Conservation (phyloP, 495 filamentous ascomycete species). For the Neurospora sp. region DNA sequence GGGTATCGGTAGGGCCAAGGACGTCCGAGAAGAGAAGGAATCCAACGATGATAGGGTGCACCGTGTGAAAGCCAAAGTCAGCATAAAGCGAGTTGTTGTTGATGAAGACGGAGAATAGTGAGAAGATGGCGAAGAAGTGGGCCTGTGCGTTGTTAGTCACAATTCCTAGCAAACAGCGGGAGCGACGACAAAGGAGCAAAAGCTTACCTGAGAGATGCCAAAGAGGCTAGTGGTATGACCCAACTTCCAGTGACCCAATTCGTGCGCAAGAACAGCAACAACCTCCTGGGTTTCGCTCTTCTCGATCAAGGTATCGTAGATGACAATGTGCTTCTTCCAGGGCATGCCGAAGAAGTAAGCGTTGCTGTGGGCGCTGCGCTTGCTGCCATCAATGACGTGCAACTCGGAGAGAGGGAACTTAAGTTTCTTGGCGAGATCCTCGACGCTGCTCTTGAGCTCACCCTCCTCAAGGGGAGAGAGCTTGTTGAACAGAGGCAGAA, state of each 20-base stretch:
- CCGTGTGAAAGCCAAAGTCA: constrained; percentile 78
- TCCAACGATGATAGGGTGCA: constrained; percentile 88
- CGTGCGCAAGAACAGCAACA: constrained; percentile 87
- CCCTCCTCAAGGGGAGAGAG: constrained; percentile 85
- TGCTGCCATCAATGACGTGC: constrained; percentile 95
- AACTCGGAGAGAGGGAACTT: constrained; percentile 87
- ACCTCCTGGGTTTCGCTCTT: constrained; percentile 88
- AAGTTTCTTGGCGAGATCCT: constrained; percentile 71
- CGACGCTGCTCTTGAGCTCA: constrained; percentile 75
- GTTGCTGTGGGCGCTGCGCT: constrained; percentile 93
- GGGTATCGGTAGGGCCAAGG: constrained; percentile 78
- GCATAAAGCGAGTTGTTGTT: constrained; percentile 85
- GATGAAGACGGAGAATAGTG: constrained; percentile 93
- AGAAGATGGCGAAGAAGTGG: constrained; percentile 94
- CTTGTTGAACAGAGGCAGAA: constrained; percentile 96
- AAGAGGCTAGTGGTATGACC: constrained; percentile 92
- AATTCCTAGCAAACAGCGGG: background rate
- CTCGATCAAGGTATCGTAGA: constrained; percentile 95
- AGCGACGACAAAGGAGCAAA: background rate
- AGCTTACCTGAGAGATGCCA: constrained; percentile 69
- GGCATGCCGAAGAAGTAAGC: constrained; percentile 97
- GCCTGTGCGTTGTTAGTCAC: constrained; percentile 27
- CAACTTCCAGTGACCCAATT: constrained; percentile 93
- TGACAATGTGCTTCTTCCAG: constrained; percentile 99
- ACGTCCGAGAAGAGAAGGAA: constrained; percentile 96